A percentile compares a stretch with the other conserved stretches of the same genome.
phyloP scores from a whole-genome alignment of 1,139 yeast species.

The Pneumocystis murina region DNA sequence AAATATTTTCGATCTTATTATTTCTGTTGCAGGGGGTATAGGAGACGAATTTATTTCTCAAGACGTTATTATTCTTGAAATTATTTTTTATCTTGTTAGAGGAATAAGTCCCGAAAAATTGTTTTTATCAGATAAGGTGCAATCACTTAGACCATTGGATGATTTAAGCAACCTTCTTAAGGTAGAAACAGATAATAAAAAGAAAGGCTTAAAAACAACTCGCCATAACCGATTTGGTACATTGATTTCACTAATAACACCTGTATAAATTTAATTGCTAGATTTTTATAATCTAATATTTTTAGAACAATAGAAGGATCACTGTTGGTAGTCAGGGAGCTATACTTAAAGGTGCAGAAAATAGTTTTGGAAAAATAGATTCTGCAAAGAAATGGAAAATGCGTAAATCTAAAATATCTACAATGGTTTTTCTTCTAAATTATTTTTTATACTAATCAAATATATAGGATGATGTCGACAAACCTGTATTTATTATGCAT shows the following conservation, averaged over 20 bases:
- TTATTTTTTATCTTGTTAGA: constrained; percentile 46
- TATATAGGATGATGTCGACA: constrained; percentile 18
- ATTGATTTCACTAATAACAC: constrained; percentile 50
- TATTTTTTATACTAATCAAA: neutral
- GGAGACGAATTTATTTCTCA: constrained; percentile 52
- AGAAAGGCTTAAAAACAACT: constrained; percentile 22
- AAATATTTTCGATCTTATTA: constrained; percentile 54
- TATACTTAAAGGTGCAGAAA: constrained; percentile 30
- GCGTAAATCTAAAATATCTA: neutral
- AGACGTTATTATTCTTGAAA: constrained; percentile 53
- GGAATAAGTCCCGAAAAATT: constrained; percentile 35
- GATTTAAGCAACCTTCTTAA: constrained; percentile 39
- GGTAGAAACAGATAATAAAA: constrained; percentile 43
- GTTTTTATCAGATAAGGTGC: constrained; percentile 11
- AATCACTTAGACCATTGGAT: constrained; percentile 3
- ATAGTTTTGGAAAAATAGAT: constrained; percentile 47
- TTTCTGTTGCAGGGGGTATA: constrained; percentile 52
- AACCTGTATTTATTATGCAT: constrained; percentile 21
- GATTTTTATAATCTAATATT: neutral
- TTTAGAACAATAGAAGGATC: constrained; percentile 36
- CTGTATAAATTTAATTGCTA: constrained; percentile 13
- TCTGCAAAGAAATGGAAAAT: constrained; percentile 50
- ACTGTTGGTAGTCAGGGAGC: constrained; percentile 71
- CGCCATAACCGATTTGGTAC: constrained; percentile 92
- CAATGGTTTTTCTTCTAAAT: neutral